Conservation (phyloP, 768 basidiomycete genomes). For the Pulveroboletus sp. region DNA sequence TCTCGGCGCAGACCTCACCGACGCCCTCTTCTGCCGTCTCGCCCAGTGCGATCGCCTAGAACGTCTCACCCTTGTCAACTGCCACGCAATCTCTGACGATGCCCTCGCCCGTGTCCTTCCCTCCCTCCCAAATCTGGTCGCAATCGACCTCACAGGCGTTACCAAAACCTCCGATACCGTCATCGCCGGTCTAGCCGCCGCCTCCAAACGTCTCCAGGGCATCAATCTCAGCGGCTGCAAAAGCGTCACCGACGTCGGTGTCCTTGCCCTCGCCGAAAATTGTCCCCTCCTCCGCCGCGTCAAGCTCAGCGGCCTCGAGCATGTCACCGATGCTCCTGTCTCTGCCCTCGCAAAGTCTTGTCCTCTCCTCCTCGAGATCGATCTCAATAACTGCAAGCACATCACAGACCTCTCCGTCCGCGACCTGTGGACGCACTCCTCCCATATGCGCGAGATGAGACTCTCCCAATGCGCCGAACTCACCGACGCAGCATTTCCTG, state of each 20-base stretch:
- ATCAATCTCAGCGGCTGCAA: conserved; percentile 87
- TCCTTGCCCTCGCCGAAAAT: conserved; percentile 68
- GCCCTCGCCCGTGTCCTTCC: conserved; percentile 63
- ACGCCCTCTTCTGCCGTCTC: conserved; percentile 70
- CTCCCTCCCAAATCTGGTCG: conserved; percentile 71
- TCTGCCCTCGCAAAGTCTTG: conserved; percentile 73
- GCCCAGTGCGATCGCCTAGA: conserved; percentile 77
- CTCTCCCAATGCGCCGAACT: conserved; percentile 75
- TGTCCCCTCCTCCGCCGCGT: conserved; percentile 83
- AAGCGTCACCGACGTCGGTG: conserved; percentile 70
- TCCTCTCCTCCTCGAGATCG: conserved; percentile 88
- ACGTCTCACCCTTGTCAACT: conserved; percentile 83
- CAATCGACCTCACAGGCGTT: conserved; percentile 81
- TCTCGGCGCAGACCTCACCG: conserved; percentile 63
- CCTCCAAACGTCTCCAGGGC: conserved; percentile 79
- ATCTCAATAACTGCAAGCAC: conserved; percentile 78
- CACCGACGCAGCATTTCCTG: conserved; percentile 84
- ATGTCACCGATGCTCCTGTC: conserved; percentile 73
- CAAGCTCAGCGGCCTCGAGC: conserved; percentile 76
- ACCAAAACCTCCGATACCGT: conserved; percentile 64
- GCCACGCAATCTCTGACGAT: conserved; percentile 60
- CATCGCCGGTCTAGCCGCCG: conserved; percentile 63
- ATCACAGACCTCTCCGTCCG: conserved; percentile 77
- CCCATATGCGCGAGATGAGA: conserved; percentile 87
- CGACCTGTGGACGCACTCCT: conserved; percentile 76